Evolutionary conservation across 2,329 filamentous ascomycete species (phyloP), one percentile per base, ranked within the genome.

Genomic region (Fusarium secorum): DNA sequence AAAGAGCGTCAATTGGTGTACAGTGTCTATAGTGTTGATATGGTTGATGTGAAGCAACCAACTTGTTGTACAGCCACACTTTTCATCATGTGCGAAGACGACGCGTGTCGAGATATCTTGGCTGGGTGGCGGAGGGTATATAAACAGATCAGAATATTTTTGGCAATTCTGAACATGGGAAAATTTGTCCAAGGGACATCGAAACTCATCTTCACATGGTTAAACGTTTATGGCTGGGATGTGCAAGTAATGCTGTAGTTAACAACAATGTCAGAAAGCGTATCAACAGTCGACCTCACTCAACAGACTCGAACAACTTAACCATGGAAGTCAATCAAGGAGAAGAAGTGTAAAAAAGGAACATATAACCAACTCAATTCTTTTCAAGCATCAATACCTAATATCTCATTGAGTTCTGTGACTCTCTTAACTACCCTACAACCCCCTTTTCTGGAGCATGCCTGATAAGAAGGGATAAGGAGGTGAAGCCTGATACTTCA

Each of bases 401-500:
- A 28, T 9, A 24, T 45, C 22, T 46, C 15, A 20, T 66, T 11
- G 10, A 20, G n/a, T 32, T 52, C 35, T 48, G 38, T n/a, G 33
- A 24, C n/a, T 14, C 7, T 28, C 18, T 45, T 6, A 26, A 28
- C 22, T 72, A 72, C 70, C 70, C 70, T 72, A 64, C 30, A 70
- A 53, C 49, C 53, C 68, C 70, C 70, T 67, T 72, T 72, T 72
- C 57, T 72, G 65, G 64, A 42, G 17, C 24, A 58, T 54, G 68
- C 73, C 69, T 74, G 69, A 64, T 64, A 64, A 64, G 58, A 39
- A 64, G 60, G 46, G 60, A 65, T 61, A 71, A 63, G 62, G 65
- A 70, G 53, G 64, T 63, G 56, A 61, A 30, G 74, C 75, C 75
- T 77, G 42, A 76, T 39, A 66, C 46, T 38, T 75, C 67, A 77